Evolutionary conservation across 2,329 filamentous ascomycete genomes (phyloP).

Genomic region (Pseudogymnoascus sp.): DNA sequence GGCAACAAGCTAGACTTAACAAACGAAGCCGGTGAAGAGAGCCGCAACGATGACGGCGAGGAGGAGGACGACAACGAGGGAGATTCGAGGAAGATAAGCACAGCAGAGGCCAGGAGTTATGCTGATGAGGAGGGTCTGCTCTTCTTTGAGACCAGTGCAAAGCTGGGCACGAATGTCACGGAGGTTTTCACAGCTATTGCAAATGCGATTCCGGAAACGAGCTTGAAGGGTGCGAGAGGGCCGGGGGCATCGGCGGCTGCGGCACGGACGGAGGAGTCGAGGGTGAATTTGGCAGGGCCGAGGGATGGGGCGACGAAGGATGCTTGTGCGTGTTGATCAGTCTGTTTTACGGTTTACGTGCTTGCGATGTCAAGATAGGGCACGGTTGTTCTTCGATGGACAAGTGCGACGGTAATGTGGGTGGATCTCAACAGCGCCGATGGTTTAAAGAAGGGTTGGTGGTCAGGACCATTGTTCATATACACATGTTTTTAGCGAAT

Average conservation of each 20-base stretch:
- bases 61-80: conserved; percentile 45
- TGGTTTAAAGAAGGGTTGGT: not conserved
- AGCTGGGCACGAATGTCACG: conserved; percentile 87
- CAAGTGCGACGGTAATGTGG: not conserved
- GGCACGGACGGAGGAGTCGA: conserved; percentile 51
- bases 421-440: not conserved
- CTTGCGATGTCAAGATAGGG: not conserved
- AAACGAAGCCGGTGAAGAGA: conserved; percentile 43
- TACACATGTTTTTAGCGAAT: conserved; percentile 6
- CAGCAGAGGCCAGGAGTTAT: conserved; percentile 85
- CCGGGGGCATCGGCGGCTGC: conserved; percentile 48
- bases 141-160: conserved; percentile 97
- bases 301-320: conserved; percentile 74
- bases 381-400: conserved; percentile 13
- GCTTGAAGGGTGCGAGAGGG: conserved; percentile 80
- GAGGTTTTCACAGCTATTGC: conserved; percentile 98
- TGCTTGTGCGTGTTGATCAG: conserved; percentile 71
- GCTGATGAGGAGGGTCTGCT: conserved; percentile 89
- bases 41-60: conserved; percentile 42
- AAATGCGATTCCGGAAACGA: conserved; percentile 95
- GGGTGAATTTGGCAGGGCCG: conserved; percentile 74
- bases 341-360: not conserved
- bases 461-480: not conserved
- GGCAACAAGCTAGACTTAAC: conserved; percentile 95
- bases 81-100: conserved; percentile 80